Evolutionary conservation across 805 yeast genomes (phyloP), one percentile per base, ranked within the genome.

Genomic region (Pichia manshurica): DNA sequence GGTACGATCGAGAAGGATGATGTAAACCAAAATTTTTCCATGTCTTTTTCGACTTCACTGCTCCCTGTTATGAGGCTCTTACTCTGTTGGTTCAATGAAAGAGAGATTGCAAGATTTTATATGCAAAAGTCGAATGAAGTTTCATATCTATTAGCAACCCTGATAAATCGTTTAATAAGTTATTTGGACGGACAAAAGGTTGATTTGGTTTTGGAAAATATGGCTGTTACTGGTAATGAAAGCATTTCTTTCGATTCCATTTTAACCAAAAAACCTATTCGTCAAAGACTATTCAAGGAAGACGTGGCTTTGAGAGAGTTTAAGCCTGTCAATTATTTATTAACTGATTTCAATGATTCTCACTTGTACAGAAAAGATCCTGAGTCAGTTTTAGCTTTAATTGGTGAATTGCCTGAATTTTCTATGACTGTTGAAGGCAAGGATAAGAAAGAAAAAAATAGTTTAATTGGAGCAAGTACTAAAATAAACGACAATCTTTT

Each of bases 271-370:
- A 48, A 70, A 44, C 84, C 84, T 15, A 53, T 59, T 7, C 71
- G 91, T 61, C 56, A 61, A 2, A 75, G 79, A 47, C 75, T 74
- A 46, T 84, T 82, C 58, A 64, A 69, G 39, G 91, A 85, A 57
- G 93, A 84, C 64, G 78, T 82, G 13, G 63, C 70, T 20, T 66
- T 80, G 53, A 78, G 77, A 50, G 89, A 82, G 51, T 82, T 80
- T 56, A 65, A 70, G 25, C 75, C 83, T 4, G 67, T 84, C 16
- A 74, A 73, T 21, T 72, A 68, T 52, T 73, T 72, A 45, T 69
- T 83, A 47, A 72, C 71, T 44, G 90, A 83, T 58, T 84, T 82
- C 54, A 70, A 81, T 53, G 89, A 84, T 56, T 67, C 66, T 28
- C 67, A 65, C 41, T 63, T 78, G 23, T 74, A 76, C 31, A 65